phyloP scores from a whole-genome alignment of 2,329 filamentous ascomycete genomes.

The Penicillium paneum region DNA sequence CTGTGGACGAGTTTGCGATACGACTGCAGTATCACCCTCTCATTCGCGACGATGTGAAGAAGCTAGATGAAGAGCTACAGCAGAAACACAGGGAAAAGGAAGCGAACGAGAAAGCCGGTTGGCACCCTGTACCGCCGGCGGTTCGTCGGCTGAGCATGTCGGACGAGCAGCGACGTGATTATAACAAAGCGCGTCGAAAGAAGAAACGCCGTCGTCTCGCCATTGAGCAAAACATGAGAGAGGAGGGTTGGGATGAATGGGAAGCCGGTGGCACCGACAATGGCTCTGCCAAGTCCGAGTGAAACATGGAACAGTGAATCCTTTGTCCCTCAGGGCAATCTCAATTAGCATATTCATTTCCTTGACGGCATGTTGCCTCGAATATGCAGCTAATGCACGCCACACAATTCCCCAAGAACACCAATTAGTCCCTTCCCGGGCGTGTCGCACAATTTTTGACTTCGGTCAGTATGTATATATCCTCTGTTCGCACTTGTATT shows the following conservation, averaged over 20 bases:
- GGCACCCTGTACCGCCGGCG: constrained; percentile 2
- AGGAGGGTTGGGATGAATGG: constrained; percentile 24
- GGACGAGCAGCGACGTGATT: constrained; percentile 14
- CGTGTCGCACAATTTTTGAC: background rate
- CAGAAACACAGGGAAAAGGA: background rate
- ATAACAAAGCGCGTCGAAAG: constrained; percentile 23
- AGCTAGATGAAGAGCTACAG: constrained; percentile 5
- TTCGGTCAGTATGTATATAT: constrained; percentile 1
- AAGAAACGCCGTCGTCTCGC: constrained; percentile 19
- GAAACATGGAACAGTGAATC: constrained; percentile 2
- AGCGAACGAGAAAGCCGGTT: background rate
- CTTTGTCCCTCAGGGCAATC: background rate
- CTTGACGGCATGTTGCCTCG: background rate
- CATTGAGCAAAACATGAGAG: constrained; percentile 17
- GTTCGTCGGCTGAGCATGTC: constrained; percentile 9
- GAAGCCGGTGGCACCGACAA: background rate
- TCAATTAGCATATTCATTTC: background rate
- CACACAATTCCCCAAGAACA: background rate
- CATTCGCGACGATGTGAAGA: constrained; percentile 17
- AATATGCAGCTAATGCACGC: background rate
- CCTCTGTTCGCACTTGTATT: background rate
- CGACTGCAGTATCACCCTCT: constrained; percentile 31
- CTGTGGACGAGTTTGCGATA: constrained; percentile 32
- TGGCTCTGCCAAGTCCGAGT: background rate
- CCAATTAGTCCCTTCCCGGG: background rate